Base-by-base conservation (phyloP, 805 yeast species). In the Lipomyces mesembrius region DNA sequence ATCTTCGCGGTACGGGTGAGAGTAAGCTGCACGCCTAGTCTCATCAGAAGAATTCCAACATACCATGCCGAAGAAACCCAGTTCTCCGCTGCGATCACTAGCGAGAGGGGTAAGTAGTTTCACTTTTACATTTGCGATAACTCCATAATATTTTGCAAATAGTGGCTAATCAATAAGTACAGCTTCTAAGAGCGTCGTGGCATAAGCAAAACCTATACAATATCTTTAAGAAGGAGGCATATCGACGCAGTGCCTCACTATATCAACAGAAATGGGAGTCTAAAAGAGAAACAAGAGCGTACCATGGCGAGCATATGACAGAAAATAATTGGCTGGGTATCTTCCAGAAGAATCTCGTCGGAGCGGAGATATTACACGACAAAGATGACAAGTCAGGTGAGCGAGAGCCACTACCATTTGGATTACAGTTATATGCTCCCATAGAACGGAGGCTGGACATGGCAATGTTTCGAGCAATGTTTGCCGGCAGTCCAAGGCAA, bases 181-280 rank as follows among this genome's bases (percentile, higher is more conserved):
- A 80, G 75, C 65, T 76, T 63, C 65, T 95, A 73, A 89, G 98
- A 74, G 85, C 97, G 67, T 90, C 97, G 29, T 90, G 91, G 89
- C 93, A 91, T 85, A 92, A 92, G 80, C 87, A 87, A 79, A 94
- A 94, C 77, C 82, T 95, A 77, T 95, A 91, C 85, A 95, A 95
- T 75, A 76, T 92, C 74, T 87, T 89, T 83, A 89, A 92, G 76
- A 43, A 79, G 82, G 83, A 86, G 58, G 79, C 84, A 46, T 80
- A 77, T 63, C 85, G 84, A 75, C 81, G 82, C 69, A 83, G 87
- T 3, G 85, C 85, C 78, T 86, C 96, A n/a, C 81, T 91, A 66
- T 95, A 83, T 79, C 97, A 91, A 79, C 97, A 94, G 78, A 92
- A 92, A 79, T 95, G 97, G 94, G 80, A 83, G 6, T 88, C 97